Evolutionary conservation across 1,139 yeast species (phyloP), one percentile per base, ranked within the genome.

Genomic region (Neolecta irregularis): DNA sequence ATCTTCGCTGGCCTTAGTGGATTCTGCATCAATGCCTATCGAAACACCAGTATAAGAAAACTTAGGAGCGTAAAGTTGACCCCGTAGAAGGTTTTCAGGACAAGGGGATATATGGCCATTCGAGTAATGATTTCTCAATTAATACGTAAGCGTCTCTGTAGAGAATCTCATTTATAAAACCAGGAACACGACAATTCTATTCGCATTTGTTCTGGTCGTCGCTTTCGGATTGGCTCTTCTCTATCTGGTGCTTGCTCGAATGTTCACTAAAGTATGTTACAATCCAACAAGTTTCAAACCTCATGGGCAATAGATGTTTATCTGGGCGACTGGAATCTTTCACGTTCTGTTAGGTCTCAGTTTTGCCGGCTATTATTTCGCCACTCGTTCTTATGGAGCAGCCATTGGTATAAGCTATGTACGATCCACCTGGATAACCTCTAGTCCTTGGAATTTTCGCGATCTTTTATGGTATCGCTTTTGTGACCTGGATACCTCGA

Each of bases 1-100:
- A 93, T 88, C 0, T 80, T 80, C 51, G 54, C 73, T 30, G 85
- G 72, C 0, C 61, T 83, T 29, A 76, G 92, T 0, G 77, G 68
- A 4, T 64, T 80, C 34, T 69, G 80, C 1, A 55, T 83, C 42
- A 62, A 70, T 45, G 75, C 79, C 6, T 74, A 78, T 58, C 60
- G 67, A 9, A 15, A 28, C 3, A 7, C 21, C n/a, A 24, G 31
- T 28, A 2, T 19, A 3, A 6, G 3, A 2, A 4, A 13, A 11
- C 22, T 2, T 7, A 2, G 5, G 4, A 12, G 20, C 22, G 6
- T 12, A 11, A 3, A 26, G 6, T 5, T 6, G 19, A 26, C 3
- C n/a, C n/a, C n/a, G n/a, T n/a, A n/a, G n/a, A n/a, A n/a, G n/a
- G n/a, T n/a, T n/a, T n/a, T n/a, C 47, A 59, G 30, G 67, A 72